phyloP scores from a whole-genome alignment of 371 early-diverging fungal species.

The Coemansia linderi region DNA sequence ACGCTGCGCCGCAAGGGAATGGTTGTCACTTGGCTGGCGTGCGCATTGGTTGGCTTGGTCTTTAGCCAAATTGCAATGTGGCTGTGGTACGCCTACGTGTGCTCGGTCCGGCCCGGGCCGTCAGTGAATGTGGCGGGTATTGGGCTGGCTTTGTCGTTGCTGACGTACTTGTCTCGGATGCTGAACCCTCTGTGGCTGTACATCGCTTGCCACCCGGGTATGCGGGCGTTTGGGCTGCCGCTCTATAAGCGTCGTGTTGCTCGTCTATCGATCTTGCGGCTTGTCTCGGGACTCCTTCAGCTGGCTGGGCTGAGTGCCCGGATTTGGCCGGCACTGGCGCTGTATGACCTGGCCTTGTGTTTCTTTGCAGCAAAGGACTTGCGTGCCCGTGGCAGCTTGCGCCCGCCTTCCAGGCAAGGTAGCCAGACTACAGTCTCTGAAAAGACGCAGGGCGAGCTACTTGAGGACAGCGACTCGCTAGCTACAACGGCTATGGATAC shows the following conservation, averaged over 20 bases:
- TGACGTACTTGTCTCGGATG: slow-evolving; percentile 22
- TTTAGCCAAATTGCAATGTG: slow-evolving; percentile 19
- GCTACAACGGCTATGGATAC: neutral
- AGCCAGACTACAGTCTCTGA: neutral
- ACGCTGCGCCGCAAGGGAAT: slow-evolving; percentile 33
- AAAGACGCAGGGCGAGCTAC: neutral
- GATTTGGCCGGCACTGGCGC: slow-evolving; percentile 1
- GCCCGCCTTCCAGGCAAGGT: slow-evolving; percentile 8
- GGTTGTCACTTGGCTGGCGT: slow-evolving; percentile 22
- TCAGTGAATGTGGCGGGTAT: neutral
- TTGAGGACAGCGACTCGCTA: neutral
- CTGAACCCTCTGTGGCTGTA: slow-evolving; percentile 45
- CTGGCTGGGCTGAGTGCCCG: neutral
- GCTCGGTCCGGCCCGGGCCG: neutral
- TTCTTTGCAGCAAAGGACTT: slow-evolving; percentile 12
- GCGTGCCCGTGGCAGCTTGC: slow-evolving; percentile 12
- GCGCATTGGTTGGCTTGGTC: slow-evolving; percentile 15
- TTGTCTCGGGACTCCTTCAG: slow-evolving; percentile 11
- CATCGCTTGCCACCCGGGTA: slow-evolving; percentile 28
- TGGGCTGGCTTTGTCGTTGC: slow-evolving; percentile 15
- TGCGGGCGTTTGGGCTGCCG: slow-evolving; percentile 33
- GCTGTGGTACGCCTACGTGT: slow-evolving; percentile 8
- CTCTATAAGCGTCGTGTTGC: slow-evolving; percentile 24
- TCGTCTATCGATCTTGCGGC: slow-evolving; percentile 18
- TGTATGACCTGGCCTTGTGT: slow-evolving; percentile 25